Base-by-base conservation (phyloP, 352 stramenopile genomes). In the Phytophthora palmivora region DNA sequence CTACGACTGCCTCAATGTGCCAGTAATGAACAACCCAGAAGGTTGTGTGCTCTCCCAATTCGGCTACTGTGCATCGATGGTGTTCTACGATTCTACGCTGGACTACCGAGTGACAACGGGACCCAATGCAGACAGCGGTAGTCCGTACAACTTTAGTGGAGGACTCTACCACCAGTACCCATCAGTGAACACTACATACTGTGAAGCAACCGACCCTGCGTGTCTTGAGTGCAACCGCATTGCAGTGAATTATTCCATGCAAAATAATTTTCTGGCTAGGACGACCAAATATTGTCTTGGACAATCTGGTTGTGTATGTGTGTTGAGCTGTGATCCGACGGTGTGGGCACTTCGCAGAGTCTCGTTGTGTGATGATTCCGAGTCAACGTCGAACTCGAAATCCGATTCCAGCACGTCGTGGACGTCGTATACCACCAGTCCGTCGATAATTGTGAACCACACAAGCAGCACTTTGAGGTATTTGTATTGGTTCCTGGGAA, bases 1-100 rank as follows among this genome's bases (percentile, higher is more conserved):
- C 74, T 76, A 74, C 63, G 79, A 88, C 70, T 91, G 82, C 55
- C 63, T 91, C 19, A 86, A 85, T 53, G 69, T 62, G 32, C 43
- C 38, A 16, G 70, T 80, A 28, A 22, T 43, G 21, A 52, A 61
- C n/a, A 70, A 78, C 44, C 74, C 68, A 10, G 48, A 73, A 55
- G 72, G 79, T 43, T 87, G 76, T 18, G 47, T 81, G 30, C 36
- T 91, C 11, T 76, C 74, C 24, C 55, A 79, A 15, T 74, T 64
- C 28, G 70, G 69, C n/a, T 58, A 70, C 21, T 88, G 78, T 32
- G 66, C 70, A 46, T 76, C 76, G 9, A 88, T 88, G 74, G 51
- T 50, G 4, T 54, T 64, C 48, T 88, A 88, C 67, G 65, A 80
- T 48, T 16, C 26, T 10, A 41, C 34, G 3, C 49, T 74, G 38